These are phyloP conservation scores for Epichloe bromicola DNA, from an alignment of 2,329 filamentous ascomycete genomes.

Conservation along the genomic window DNA sequence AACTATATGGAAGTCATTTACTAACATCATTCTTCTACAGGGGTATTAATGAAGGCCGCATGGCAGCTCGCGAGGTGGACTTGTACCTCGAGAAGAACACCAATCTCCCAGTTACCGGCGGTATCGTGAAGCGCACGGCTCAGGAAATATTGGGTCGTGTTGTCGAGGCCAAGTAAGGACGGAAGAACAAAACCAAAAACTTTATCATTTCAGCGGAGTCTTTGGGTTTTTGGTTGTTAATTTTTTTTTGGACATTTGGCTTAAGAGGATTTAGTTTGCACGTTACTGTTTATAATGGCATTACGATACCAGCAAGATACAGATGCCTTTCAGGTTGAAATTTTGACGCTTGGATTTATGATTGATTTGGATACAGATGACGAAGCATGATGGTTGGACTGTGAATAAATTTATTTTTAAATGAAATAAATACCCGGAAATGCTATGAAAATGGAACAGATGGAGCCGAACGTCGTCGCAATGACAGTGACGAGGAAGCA, in stretches of 20 bases:
- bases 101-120: slow-evolving; percentile 76
- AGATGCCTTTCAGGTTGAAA: neutral
- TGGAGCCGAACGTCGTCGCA: too few relatives aligned
- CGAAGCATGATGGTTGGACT: neutral
- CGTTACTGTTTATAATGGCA: slow-evolving; percentile 1
- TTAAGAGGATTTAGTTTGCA: neutral
- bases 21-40: slow-evolving; percentile 22
- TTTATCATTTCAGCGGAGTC: neutral
- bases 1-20: neutral
- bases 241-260: neutral
- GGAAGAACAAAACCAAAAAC: neutral
- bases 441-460: too few relatives aligned
- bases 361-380: neutral
- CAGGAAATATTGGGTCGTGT: slow-evolving; percentile 46
- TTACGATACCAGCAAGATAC: slow-evolving; percentile 8
- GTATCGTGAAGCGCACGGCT: slow-evolving; percentile 77
- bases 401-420: neutral
- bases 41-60: slow-evolving; percentile 95
- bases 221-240: neutral
- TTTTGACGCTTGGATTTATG: neutral
- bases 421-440: neutral
- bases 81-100: slow-evolving; percentile 70
- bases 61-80: slow-evolving; percentile 86
- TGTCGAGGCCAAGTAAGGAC: slow-evolving; percentile 7
- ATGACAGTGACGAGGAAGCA: too few relatives aligned